Evolutionary conservation across 139 green algal species (phyloP), one percentile per base, ranked within the genome.

Genomic region (Auxenochlorella protothecoides): DNA sequence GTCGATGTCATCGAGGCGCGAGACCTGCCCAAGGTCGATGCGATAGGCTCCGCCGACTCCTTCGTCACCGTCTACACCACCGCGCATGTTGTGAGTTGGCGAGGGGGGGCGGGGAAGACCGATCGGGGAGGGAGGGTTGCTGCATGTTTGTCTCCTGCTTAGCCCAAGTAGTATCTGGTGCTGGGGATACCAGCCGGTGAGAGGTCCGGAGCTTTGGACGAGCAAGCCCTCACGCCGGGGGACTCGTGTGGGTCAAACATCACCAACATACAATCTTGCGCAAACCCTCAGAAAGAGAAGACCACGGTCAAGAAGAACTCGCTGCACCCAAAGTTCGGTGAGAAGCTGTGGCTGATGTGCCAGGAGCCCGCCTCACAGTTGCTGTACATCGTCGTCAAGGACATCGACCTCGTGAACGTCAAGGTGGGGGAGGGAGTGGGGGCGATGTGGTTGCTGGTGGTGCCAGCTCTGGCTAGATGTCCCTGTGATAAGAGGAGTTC

Each of bases 321-420:
- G 15, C 72, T 87, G 13, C 73, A 69, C 15, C 75, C 84, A 2
- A 53, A 59, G 2, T 89, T 80, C 76, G 75, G 84, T 64, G 80
- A 89, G 70, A 67, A 64, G 52, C 53, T 78, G 51, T 85, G 76
- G 71, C 57, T 89, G 7, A 69, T 89, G 70, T 78, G 89, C 60
- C 84, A 84, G 70, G 84, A 89, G 75, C 84, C 84, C 27, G 70
- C 73, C 15, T 81, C 77, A 2, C 83, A 89, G 78, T 44, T 53
- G 3, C 63, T 85, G 44, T 64, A 78, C 4, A 13, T 85, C 2
- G 72, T 80, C 72, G 69, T 89, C 68, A 90, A 88, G 74, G 89
- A 91, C 59, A 69, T 86, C 59, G 91, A 93, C 77, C 83, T 80
- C 62, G 69, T 88, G 62, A 83, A 83, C 60, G 80, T 83, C n/a